Percentiles rank a stretch among this genome's conserved stretches.
Conservation (phyloP, 768 basidiomycete species). For the Mycena rosella region DNA sequence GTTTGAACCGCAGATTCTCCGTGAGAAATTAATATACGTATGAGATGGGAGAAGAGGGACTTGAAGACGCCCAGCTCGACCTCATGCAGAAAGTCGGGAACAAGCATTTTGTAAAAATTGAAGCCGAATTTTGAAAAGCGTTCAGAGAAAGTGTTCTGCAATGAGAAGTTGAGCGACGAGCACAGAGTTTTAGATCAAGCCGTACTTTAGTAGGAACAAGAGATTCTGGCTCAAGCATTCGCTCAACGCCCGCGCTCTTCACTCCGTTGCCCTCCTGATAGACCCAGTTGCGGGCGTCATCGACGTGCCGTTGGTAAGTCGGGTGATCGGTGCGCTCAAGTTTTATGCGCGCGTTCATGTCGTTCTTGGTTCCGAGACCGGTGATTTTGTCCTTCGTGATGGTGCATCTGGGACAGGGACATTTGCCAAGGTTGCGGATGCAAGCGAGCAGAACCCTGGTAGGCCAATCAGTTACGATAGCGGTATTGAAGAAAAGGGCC, state of each 20-base stretch:
- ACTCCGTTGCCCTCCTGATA: constrained; percentile 45
- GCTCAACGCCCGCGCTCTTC: constrained; percentile 42
- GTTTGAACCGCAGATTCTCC: constrained; percentile 31
- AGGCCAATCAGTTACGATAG: no score
- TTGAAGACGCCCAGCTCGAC: constrained; percentile 57
- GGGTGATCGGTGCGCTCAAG: constrained; percentile 33
- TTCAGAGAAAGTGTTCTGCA: constrained; percentile 1
- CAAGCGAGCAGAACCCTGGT: constrained; percentile 40
- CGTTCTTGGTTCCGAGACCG: constrained; percentile 38
- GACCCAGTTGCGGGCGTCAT: constrained; percentile 39
- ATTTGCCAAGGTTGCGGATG: constrained; percentile 39
- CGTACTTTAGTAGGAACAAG: constrained; percentile 48
- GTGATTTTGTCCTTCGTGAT: constrained; percentile 36
- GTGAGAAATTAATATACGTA: constrained; percentile 45
- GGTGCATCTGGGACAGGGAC: constrained; percentile 48
- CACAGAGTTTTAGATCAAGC: not conserved
- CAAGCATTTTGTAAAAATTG: constrained; percentile 43
- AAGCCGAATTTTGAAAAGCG: constrained; percentile 31
- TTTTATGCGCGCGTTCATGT: constrained; percentile 18
- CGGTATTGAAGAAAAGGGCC: not conserved
- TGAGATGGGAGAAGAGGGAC: constrained; percentile 49
- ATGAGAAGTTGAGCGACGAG: not conserved
- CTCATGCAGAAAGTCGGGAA: constrained; percentile 56
- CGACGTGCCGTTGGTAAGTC: constrained; percentile 21
- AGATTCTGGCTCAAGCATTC: constrained; percentile 42